Percentiles rank a stretch among this genome's conserved stretches.
phyloP scores from a whole-genome alignment of 169 alveolate genomes.

The Plasmodium knowlesi region DNA sequence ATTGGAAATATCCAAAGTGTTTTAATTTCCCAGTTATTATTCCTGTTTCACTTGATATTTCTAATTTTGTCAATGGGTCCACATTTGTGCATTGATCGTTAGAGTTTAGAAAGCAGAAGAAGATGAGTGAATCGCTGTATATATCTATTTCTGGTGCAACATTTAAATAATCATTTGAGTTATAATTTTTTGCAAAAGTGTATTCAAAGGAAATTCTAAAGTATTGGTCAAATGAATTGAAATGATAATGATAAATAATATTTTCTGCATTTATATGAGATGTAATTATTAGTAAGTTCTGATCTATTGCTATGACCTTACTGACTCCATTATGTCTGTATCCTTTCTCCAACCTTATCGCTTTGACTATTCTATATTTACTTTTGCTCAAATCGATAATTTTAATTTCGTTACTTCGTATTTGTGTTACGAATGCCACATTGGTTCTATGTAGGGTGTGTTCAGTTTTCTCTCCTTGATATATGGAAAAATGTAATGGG shows the following conservation, averaged over 20 bases:
- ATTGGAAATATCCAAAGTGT: conserved; percentile 48
- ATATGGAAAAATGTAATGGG: conserved; percentile 46
- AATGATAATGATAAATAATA: conserved; percentile 69
- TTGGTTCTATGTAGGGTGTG: conserved; percentile 30
- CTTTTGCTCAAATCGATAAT: conserved; percentile 57
- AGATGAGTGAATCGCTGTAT: conserved; percentile 38
- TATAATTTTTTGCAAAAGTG: conserved; percentile 41
- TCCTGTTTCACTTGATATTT: conserved; percentile 46
- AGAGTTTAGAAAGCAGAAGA: conserved; percentile 64
- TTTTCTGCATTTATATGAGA: conserved; percentile 12
- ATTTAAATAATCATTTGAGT: conserved; percentile 37
- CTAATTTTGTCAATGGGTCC: conserved; percentile 59
- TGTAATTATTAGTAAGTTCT: conserved; percentile 69
- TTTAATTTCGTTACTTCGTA: conserved; percentile 68
- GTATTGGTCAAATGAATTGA: conserved; percentile 65
- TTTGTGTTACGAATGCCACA: conserved; percentile 73
- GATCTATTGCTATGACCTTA: conserved; percentile 41
- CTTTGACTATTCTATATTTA: conserved; percentile 59
- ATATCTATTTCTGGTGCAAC: conserved; percentile 53
- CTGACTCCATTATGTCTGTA: conserved; percentile 36
- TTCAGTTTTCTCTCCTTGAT: conserved; percentile 13
- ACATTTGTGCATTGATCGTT: conserved; percentile 39
- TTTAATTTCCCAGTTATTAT: conserved; percentile 64
- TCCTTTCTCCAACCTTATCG: conserved; percentile 44
- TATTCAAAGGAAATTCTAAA: conserved; percentile 55